These are phyloP conservation scores for Capsicum rhomboideum DNA, from an alignment of 257 asterid genomes.

Conservation along the genomic window DNA sequence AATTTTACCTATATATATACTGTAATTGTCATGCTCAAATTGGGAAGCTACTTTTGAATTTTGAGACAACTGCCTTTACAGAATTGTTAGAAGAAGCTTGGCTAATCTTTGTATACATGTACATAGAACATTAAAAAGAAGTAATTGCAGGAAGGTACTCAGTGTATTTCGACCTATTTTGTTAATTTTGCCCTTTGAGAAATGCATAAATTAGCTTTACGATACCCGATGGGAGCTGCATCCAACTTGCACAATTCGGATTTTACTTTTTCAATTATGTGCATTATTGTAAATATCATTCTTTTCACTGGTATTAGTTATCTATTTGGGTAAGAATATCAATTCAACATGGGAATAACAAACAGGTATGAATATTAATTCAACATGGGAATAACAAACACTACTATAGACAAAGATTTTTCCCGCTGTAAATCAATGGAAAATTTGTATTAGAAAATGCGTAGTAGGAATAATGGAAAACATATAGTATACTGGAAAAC, in stretches of 20 bases:
- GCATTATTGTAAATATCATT: neutral
- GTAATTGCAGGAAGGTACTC: neutral
- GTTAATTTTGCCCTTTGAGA: neutral
- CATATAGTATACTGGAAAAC: too few species aligned
- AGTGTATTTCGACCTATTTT: neutral
- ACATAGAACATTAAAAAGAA: neutral
- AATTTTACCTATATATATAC: neutral
- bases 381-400: neutral
- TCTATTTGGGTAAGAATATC: too few species aligned
- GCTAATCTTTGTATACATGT: neutral
- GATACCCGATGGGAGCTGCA: neutral
- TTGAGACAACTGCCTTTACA: neutral
- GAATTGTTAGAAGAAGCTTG: neutral
- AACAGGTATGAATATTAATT: neutral
- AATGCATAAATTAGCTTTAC: neutral
- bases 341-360: neutral
- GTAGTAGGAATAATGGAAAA: too few species aligned
- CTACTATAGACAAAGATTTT: too few species aligned
- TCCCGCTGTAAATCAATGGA: too few species aligned
- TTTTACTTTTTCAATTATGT: neutral
- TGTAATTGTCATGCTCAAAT: neutral
- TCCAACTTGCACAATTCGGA: neutral
- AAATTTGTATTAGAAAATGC: too few species aligned
- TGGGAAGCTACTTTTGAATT: neutral
- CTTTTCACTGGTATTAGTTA: neutral